Evolutionary conservation across 306 rosid species (phyloP), one percentile per base, ranked within the genome.

Genomic region (Dalbergia oliveri): DNA sequence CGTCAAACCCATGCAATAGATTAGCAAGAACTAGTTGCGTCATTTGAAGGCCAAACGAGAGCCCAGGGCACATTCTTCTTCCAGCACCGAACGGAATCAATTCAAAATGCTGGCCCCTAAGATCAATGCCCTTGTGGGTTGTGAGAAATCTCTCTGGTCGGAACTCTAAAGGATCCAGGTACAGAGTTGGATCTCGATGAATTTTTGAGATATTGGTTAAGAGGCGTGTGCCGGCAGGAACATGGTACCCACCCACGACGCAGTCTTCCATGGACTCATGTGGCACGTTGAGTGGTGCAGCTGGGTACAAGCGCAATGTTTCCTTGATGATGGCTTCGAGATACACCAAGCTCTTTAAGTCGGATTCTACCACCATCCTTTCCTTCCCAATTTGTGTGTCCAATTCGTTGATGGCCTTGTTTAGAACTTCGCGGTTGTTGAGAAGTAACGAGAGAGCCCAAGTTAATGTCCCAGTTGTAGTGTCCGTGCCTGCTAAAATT

Each of bases 231-330:
- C 92, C 87, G 8, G 65, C 44, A 0, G 80, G 69, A 3, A 86
- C 35, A 39, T 66, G 64, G 50, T 74, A 82, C 4, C 91, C 91
- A 2, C 71, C 88, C 4, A 84, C 53, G 31, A 57, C 73, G 54
- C 89, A 86, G 1, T 90, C 90, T 34, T 82, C 35, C 4, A 3
- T 50, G 62, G 74, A 82, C 43, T 62, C 69, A 5, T 58, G 90
- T 0, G 85, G 85, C 0, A 49, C 67, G 12, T 44, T 19, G 0
- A 90, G 69, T 2, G 88, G 90, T 15, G 58, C 91, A 0, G 85
- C 69, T 5, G 91, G 94, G 49, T 86, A 86, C 58, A 89, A 10
- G 0, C 93, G 78, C 65, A 37, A 1, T 37, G 41, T 37, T 37
- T 37, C 41, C 41, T 37, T 37, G 41, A 6, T 37, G 41, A 37